Conservation (phyloP, 2,329 filamentous ascomycete species). For the Aspergillus sp. region DNA sequence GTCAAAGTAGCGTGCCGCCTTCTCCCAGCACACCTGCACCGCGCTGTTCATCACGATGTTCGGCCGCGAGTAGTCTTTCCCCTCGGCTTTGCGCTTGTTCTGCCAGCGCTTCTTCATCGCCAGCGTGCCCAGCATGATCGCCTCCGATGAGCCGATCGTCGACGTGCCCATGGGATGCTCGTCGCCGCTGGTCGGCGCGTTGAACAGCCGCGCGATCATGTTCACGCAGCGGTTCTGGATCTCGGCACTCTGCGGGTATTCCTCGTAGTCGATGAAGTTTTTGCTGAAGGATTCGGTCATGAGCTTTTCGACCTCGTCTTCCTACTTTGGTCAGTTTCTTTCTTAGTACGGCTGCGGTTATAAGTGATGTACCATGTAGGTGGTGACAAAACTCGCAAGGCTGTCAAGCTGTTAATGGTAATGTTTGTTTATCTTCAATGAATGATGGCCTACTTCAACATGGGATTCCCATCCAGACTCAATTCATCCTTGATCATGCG, state of each 20-base stretch:
- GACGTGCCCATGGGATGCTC: constrained; percentile 78
- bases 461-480: constrained; percentile 86
- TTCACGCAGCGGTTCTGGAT: constrained; percentile 90
- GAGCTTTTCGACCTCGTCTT: constrained; percentile 92
- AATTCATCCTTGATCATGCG: constrained; percentile 95
- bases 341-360: background rate
- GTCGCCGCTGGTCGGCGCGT: constrained; percentile 63
- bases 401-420: constrained; percentile 43
- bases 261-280: constrained; percentile 92
- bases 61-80: constrained; percentile 75
- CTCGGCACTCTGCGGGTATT: constrained; percentile 76
- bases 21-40: constrained; percentile 97
- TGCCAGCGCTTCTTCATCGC: constrained; percentile 97
- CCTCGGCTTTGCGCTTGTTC: constrained; percentile 77
- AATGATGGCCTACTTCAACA: constrained; percentile 55
- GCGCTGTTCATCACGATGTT: constrained; percentile 96
- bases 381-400: constrained; percentile 89
- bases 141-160: constrained; percentile 83
- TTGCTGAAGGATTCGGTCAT: constrained; percentile 91
- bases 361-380: constrained; percentile 72
- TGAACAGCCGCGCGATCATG: constrained; percentile 88
- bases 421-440: background rate
- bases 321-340: constrained; percentile 48
- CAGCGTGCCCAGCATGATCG: constrained; percentile 54
- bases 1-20: constrained; percentile 85